Evolutionary conservation across 768 basidiomycete species (phyloP).

Genomic region (Terana coerulea): DNA sequence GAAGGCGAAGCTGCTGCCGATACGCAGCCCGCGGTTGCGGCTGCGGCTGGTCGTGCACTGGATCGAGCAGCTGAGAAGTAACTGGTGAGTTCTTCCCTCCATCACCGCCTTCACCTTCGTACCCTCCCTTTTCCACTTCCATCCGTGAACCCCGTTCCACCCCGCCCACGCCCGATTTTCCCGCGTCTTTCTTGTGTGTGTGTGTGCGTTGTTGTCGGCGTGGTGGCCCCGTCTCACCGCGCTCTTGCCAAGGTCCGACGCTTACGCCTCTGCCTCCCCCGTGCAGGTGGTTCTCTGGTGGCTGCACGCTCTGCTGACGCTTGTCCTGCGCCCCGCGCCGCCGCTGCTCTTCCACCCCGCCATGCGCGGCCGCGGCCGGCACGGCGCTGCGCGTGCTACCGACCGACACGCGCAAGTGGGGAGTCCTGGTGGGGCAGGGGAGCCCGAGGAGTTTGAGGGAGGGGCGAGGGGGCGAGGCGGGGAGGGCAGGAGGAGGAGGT

Average conservation of each 20-base stretch:
- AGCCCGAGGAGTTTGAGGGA: too few relatives aligned
- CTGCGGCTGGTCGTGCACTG: constrained; percentile 87
- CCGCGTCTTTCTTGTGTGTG: constrained; percentile 8
- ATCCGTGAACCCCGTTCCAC: constrained; percentile 11
- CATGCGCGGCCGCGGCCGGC: not conserved
- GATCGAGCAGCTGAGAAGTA: constrained; percentile 75
- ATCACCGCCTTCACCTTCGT: constrained; percentile 6
- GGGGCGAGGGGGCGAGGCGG: too few relatives aligned
- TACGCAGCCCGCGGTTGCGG: constrained; percentile 72
- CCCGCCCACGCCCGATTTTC: constrained; percentile 7
- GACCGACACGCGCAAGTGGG: too few relatives aligned
- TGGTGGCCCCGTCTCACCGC: constrained; percentile 1
- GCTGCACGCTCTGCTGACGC: constrained; percentile 53
- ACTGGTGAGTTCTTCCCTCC: constrained; percentile 40
- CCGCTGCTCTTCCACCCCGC: not conserved
- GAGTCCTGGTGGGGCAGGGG: too few relatives aligned
- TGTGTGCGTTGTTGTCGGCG: not conserved
- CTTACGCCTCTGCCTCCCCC: constrained; percentile 21
- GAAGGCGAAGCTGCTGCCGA: constrained; percentile 82
- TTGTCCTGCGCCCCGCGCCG: not conserved
- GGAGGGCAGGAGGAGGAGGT: too few relatives aligned
- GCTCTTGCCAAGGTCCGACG: constrained; percentile 18
- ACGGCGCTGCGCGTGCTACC: too few relatives aligned
- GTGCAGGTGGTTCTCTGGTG: constrained; percentile 72
- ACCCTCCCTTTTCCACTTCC: constrained; percentile 11